Conservation (phyloP, 2,329 filamentous ascomycete species). For the Cercospora zeina region DNA sequence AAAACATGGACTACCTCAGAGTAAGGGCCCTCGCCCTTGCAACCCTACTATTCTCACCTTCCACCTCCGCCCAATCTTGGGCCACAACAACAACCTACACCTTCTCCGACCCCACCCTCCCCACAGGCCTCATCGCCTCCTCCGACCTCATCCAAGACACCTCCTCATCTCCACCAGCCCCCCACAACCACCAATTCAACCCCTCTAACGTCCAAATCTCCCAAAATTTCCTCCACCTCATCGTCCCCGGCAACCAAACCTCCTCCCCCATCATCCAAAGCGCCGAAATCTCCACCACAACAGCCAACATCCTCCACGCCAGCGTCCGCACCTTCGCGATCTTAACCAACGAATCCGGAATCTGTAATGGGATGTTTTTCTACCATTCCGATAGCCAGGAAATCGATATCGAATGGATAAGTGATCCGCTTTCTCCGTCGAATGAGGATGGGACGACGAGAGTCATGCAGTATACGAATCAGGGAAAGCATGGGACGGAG, state of each 20-base stretch:
- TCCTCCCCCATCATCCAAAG: slow-evolving; percentile 22
- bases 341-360: slow-evolving; percentile 11
- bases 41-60: neutral
- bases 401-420: slow-evolving; percentile 33
- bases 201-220: slow-evolving; percentile 18
- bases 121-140: slow-evolving; percentile 13
- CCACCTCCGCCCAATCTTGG: neutral
- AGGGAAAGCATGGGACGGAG: slow-evolving; percentile 16
- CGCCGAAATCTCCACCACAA: slow-evolving; percentile 23
- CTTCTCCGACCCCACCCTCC: slow-evolving; percentile 13
- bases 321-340: slow-evolving; percentile 25
- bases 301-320: slow-evolving; percentile 20
- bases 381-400: slow-evolving; percentile 30
- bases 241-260: slow-evolving; percentile 23
- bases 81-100: slow-evolving; percentile 19
- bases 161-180: neutral
- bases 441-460: slow-evolving; percentile 22
- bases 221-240: slow-evolving; percentile 25
- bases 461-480: slow-evolving; percentile 29
- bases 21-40: neutral
- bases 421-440: slow-evolving; percentile 21
- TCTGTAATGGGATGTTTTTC: slow-evolving; percentile 27
- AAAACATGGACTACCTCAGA: neutral
- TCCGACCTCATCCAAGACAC: slow-evolving; percentile 9
- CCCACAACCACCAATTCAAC: slow-evolving; percentile 15